Percentiles rank a stretch among this genome's conserved stretches.
phyloP scores from a whole-genome alignment of 2,329 filamentous ascomycete species.

The Nemania sp. region DNA sequence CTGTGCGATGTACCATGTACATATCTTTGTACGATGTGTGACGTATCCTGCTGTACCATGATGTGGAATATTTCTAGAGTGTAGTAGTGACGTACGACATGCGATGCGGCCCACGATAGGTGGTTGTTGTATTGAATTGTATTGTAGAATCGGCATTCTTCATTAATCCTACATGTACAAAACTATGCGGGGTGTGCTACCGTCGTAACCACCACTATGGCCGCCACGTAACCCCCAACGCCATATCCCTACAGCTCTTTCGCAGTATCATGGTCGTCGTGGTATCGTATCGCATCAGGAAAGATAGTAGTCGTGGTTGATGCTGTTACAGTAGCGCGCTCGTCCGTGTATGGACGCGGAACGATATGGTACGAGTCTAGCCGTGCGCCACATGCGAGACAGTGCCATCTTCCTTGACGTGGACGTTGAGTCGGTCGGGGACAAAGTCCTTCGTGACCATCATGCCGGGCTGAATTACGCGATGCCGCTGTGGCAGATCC shows the following conservation, averaged over 20 bases:
- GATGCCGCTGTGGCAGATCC: slow-evolving; percentile 60
- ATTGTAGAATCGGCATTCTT: slow-evolving; percentile 10
- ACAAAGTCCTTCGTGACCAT: slow-evolving; percentile 64
- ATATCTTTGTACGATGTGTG: too few species aligned
- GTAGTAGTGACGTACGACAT: too few species aligned
- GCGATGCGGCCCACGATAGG: neutral
- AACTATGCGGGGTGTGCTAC: neutral
- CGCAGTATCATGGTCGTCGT: neutral
- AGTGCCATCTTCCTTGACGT: slow-evolving; percentile 63
- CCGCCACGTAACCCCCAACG: neutral
- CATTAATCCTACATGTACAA: slow-evolving; percentile 14
- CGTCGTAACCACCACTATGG: neutral
- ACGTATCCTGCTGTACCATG: neutral
- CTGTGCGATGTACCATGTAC: too few species aligned
- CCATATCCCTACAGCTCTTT: neutral
- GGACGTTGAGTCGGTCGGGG: slow-evolving; percentile 61
- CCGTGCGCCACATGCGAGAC: slow-evolving; percentile 64
- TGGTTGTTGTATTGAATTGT: neutral
- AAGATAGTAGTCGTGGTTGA: neutral
- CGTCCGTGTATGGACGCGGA: neutral
- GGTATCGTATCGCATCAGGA: neutral
- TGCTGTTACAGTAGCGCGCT: neutral
- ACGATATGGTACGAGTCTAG: slow-evolving; percentile 37
- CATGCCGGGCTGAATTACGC: slow-evolving; percentile 60
- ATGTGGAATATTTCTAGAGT: too few species aligned